Evolutionary conservation across 2,329 filamentous ascomycete genomes (phyloP).

Genomic region (Sarocladium strictum): DNA sequence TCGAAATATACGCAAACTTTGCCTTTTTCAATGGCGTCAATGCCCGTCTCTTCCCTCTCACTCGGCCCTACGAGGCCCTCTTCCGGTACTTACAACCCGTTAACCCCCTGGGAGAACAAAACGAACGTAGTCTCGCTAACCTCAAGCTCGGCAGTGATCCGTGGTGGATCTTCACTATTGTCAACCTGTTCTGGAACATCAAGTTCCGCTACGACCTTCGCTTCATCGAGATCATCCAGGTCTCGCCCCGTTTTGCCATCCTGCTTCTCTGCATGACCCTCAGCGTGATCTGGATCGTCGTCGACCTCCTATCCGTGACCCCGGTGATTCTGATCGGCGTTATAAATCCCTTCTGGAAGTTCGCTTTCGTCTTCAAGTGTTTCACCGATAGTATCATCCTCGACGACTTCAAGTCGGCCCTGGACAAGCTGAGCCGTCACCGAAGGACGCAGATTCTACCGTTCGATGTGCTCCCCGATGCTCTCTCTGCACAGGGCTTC

Average conservation of each 20-base stretch:
- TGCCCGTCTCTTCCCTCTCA: slow-evolving; percentile 45
- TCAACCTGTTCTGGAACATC: slow-evolving; percentile 57
- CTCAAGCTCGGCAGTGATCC: slow-evolving; percentile 40
- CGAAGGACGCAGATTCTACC: slow-evolving; percentile 11
- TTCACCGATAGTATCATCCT: slow-evolving; percentile 61
- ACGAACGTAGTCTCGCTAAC: neutral
- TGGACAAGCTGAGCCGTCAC: slow-evolving; percentile 26
- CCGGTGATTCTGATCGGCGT: slow-evolving; percentile 34
- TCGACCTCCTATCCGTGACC: slow-evolving; percentile 53
- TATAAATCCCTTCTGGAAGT: slow-evolving; percentile 16
- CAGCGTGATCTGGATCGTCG: slow-evolving; percentile 52
- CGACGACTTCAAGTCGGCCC: slow-evolving; percentile 60
- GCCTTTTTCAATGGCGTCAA: slow-evolving; percentile 53
- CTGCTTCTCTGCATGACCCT: slow-evolving; percentile 56
- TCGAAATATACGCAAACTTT: slow-evolving; percentile 62
- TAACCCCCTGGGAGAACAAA: neutral
- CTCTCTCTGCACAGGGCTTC: neutral
- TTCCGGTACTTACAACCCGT: slow-evolving; percentile 37
- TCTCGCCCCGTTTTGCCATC: slow-evolving; percentile 59
- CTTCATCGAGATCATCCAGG: slow-evolving; percentile 48
- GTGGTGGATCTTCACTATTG: slow-evolving; percentile 61
- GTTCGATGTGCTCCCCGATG: neutral
- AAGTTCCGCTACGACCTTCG: slow-evolving; percentile 55
- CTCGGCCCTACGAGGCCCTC: slow-evolving; percentile 53
- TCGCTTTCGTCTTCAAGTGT: slow-evolving; percentile 41